These are phyloP conservation scores for Coriaria nepalensis DNA, from an alignment of 306 rosid genomes.

Conservation along the genomic window DNA sequence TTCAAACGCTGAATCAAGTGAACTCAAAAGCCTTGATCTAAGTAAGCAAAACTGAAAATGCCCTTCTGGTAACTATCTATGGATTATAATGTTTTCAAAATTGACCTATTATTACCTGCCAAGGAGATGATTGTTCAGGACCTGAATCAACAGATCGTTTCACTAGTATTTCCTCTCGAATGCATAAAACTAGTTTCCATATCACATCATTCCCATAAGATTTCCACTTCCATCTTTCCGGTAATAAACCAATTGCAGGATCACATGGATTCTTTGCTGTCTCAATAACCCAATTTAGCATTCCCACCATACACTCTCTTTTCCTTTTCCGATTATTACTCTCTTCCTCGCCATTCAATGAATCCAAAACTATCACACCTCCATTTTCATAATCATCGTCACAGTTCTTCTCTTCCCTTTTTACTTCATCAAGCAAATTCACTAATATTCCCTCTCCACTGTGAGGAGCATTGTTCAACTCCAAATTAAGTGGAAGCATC, in stretches of 20 bases:
- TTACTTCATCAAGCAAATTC: conserved; percentile 18
- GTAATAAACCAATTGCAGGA: conserved; percentile 36
- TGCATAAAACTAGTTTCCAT: conserved; percentile 59
- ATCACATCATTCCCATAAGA: conserved; percentile 25
- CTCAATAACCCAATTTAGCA: conserved; percentile 42
- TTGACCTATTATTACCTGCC: conserved; percentile 38
- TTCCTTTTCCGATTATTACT: conserved; percentile 2
- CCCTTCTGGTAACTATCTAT: too few relatives aligned
- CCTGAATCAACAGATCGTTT: conserved; percentile 31
- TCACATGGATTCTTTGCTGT: conserved; percentile 50
- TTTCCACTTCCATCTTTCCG: conserved; percentile 57
- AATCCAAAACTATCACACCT: conserved; percentile 2
- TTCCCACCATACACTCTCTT: conserved; percentile 19
- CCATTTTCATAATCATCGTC: not conserved
- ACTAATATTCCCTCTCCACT: not conserved
- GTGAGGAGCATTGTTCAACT: not conserved
- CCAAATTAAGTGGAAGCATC: not conserved
- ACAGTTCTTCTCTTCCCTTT: conserved; percentile 5
- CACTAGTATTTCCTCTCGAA: conserved; percentile 41
- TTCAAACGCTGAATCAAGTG: too few relatives aligned
- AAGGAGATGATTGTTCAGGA: conserved; percentile 26
- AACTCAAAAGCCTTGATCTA: too few relatives aligned
- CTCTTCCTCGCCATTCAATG: conserved; percentile 19
- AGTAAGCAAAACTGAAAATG: too few relatives aligned
- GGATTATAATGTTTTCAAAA: too few relatives aligned